These are phyloP conservation scores for Chrysosporium keratinophilum DNA, from an alignment of 2,329 filamentous ascomycete genomes.

Conservation along the genomic window DNA sequence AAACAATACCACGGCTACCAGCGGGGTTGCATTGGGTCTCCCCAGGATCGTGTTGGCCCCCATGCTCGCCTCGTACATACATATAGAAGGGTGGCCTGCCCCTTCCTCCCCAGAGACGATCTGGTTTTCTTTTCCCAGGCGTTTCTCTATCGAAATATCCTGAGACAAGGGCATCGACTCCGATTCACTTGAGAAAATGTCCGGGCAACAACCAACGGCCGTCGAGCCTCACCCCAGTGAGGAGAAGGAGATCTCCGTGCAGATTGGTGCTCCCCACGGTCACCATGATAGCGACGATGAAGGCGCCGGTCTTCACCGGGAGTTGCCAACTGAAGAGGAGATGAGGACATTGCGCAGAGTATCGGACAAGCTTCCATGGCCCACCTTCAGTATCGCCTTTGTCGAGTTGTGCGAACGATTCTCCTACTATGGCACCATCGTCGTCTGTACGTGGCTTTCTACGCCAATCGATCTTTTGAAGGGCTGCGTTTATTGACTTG, in stretches of 20 bases:
- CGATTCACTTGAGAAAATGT: conserved; percentile 8
- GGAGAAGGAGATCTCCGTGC: conserved; percentile 14
- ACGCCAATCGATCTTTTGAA: not conserved
- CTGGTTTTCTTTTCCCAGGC: conserved; percentile 11
- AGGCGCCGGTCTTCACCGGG: conserved; percentile 6
- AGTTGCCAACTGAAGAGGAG: conserved; percentile 27
- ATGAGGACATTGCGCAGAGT: conserved; percentile 28
- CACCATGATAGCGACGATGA: conserved; percentile 16
- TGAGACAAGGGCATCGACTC: not conserved
- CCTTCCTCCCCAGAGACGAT: conserved; percentile 10
- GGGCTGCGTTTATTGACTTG: not conserved
- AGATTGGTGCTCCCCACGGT: conserved; percentile 9
- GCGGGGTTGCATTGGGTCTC: conserved; percentile 11
- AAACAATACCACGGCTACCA: conserved; percentile 13
- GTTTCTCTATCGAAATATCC: not conserved
- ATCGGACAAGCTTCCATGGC: conserved; percentile 45
- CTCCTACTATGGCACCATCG: conserved; percentile 63
- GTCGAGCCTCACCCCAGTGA: conserved; percentile 6
- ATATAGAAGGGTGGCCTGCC: conserved; percentile 12
- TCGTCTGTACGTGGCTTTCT: conserved; percentile 46
- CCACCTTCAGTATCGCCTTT: conserved; percentile 59
- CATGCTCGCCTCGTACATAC: conserved; percentile 10
- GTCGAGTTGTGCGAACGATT: conserved; percentile 68
- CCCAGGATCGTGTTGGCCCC: not conserved
- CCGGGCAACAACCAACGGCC: not conserved